Evolutionary conservation across 345 rosid species (phyloP), one percentile per base, ranked within the genome.

Genomic region (Lepidium aucheri): DNA sequence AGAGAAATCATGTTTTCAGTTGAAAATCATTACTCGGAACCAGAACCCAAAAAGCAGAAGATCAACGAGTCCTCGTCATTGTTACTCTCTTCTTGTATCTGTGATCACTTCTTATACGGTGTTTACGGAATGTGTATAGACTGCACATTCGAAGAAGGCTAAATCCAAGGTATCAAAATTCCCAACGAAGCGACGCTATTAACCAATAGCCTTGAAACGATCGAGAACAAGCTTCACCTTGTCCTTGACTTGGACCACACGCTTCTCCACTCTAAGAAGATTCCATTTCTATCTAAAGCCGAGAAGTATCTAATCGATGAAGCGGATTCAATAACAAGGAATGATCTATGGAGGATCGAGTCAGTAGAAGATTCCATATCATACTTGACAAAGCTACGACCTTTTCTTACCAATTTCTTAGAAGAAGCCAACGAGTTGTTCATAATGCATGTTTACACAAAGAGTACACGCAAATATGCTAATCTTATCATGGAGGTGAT

Each of bases 211-310:
- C 32, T 16, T 0, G 18, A 18, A 6, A 52, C 70, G 3, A 42
- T 16, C 32, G 39, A 41, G 51, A 53, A 65, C 43, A 65, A 65
- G 53, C 70, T 65, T 53, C 70, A 65, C 52, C 39, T 65, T 11
- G 62, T 65, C 6, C 53, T 65, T 42, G 70, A 65, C 43, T 65
- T 65, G 44, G 70, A 65, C 61, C 51, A 42, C 53, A 65, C 70
- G 62, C 70, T 65, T 18, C 9, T 65, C 22, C 70, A 65, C 14
- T 0, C 62, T 7, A 5, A 2, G 13, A 13, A 0, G 15, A 42
- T 32, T 53, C 11, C 10, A 13, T 0, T 1, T 30, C 70, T 65
- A 22, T 42, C 70, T 2, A 3, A 43, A 32, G 14, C 53, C 17
- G 52, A 53, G 34, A 53, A 42, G 52, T 53, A 65, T 42, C 70